Evolutionary conservation across 1,139 yeast genomes (phyloP).

Genomic region (Casaregolazyma lundiana): DNA sequence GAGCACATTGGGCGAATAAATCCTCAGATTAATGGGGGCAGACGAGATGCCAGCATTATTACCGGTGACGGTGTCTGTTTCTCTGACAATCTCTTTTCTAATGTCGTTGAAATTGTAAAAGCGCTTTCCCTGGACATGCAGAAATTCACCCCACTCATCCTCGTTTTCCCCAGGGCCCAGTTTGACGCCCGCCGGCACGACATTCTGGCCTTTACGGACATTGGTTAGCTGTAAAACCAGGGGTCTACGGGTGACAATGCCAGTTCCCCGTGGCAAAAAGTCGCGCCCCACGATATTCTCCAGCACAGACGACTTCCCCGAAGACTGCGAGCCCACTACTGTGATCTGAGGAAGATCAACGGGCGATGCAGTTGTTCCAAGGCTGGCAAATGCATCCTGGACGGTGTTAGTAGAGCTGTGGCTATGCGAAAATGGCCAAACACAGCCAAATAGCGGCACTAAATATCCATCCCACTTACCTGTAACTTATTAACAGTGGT

Average conservation of each 20-base stretch:
- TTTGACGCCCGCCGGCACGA: constrained; percentile 83
- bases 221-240: constrained; percentile 77
- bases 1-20: constrained; percentile 92
- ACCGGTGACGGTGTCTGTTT: constrained; percentile 94
- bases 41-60: constrained; percentile 88
- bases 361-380: constrained; percentile 54
- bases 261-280: constrained; percentile 92
- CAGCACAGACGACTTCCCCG: constrained; percentile 90
- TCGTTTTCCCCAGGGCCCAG: constrained; percentile 63
- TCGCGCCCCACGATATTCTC: constrained; percentile 97
- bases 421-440: constrained; percentile 21
- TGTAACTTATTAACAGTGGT: constrained; percentile 87
- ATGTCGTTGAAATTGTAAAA: constrained; percentile 87
- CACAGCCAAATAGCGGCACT: constrained; percentile 68
- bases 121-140: constrained; percentile 85
- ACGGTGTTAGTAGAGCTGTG: constrained; percentile 67
- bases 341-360: constrained; percentile 91
- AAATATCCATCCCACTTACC: constrained; percentile 46
- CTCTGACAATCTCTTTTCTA: constrained; percentile 83
- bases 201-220: constrained; percentile 58
- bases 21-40: constrained; percentile 87
- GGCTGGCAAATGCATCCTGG: constrained; percentile 83
- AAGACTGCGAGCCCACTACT: constrained; percentile 92
- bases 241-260: constrained; percentile 93
- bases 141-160: constrained; percentile 98